A percentile compares a stretch with the other conserved stretches of the same genome.
Evolutionary conservation across 2,329 filamentous ascomycete species (phyloP).

Genomic region (Aspergillus sp.): DNA sequence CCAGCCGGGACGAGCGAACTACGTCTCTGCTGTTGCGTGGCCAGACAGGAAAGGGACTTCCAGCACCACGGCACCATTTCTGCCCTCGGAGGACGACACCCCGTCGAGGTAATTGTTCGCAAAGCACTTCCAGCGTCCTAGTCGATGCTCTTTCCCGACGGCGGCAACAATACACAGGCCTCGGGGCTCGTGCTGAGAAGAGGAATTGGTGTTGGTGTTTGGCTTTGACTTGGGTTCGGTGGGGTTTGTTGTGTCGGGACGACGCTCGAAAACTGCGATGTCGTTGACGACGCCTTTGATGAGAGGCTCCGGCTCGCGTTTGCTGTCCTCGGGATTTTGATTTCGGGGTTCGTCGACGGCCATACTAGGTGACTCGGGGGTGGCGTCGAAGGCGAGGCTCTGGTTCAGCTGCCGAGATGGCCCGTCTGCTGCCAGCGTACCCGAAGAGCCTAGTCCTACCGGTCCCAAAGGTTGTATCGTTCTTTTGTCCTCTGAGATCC

Average conservation of each 20-base stretch:
- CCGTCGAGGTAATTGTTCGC: slow-evolving; percentile 29
- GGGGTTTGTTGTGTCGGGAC: slow-evolving; percentile 30
- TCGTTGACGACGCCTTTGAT: slow-evolving; percentile 79
- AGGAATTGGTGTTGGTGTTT: slow-evolving; percentile 30
- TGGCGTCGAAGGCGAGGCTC: slow-evolving; percentile 20
- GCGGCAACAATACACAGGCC: slow-evolving; percentile 80
- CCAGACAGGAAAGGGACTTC: slow-evolving; percentile 53
- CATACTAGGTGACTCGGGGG: slow-evolving; percentile 20
- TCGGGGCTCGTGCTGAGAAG: no score
- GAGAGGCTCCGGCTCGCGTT: slow-evolving; percentile 21
- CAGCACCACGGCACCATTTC: slow-evolving; percentile 81
- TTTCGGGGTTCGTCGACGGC: slow-evolving; percentile 11
- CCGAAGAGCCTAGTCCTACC: slow-evolving; percentile 39
- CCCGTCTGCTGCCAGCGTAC: slow-evolving; percentile 12
- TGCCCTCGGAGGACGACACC: slow-evolving; percentile 40
- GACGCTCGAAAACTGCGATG: slow-evolving; percentile 76
- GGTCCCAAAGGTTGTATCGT: slow-evolving; percentile 63
- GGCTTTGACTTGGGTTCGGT: slow-evolving; percentile 15
- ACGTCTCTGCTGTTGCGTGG: neutral
- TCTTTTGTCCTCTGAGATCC: slow-evolving; percentile 71
- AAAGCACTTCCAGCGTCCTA: slow-evolving; percentile 66
- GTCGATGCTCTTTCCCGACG: slow-evolving; percentile 72
- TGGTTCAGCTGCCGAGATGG: slow-evolving; percentile 27
- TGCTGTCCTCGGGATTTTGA: slow-evolving; percentile 9
- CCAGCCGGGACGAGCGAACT: neutral